Evolutionary conservation across 176 grass and related monocot species (phyloP).

Genomic region (Triticum dicoccoides): DNA sequence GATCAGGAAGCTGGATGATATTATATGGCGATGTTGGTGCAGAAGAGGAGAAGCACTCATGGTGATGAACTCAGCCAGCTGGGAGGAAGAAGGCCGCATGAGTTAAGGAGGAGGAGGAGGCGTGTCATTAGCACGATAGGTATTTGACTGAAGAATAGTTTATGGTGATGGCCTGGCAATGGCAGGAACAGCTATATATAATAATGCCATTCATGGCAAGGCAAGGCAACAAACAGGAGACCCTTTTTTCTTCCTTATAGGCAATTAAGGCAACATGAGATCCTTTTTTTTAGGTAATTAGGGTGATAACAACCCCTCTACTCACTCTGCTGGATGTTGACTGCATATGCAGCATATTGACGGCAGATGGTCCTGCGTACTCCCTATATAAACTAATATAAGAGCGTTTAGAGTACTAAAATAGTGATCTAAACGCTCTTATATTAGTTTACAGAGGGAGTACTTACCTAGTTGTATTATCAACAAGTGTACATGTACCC

Average conservation of each 20-base stretch:
- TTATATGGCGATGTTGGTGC: not conserved
- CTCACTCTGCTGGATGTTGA: not conserved
- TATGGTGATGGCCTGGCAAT: slow-evolving; percentile 24
- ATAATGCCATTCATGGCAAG: slow-evolving; percentile 27
- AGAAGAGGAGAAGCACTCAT: not conserved
- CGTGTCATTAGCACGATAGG: slow-evolving; percentile 49
- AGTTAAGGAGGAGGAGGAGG: not conserved
- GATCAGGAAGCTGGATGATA: not conserved
- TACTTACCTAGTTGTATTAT: not conserved
- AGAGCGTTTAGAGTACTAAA: too few species aligned
- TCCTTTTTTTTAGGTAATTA: not conserved
- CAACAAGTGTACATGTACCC: not conserved
- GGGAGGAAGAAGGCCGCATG: slow-evolving; percentile 19
- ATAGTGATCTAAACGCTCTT: too few species aligned
- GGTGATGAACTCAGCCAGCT: not conserved
- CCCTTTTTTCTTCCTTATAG: not conserved
- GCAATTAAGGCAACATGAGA: not conserved
- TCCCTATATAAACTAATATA: too few species aligned
- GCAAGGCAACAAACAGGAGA: not conserved
- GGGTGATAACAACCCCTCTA: not conserved
- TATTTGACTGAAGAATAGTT: slow-evolving; percentile 32
- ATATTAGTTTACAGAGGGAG: too few species aligned
- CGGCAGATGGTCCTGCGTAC: slow-evolving; percentile 10
- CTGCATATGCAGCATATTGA: slow-evolving; percentile 5
- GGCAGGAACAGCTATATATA: slow-evolving; percentile 6